These are phyloP conservation scores for Beta lomatogona DNA, from an alignment of 179 eudicot species.

Conservation along the genomic window DNA sequence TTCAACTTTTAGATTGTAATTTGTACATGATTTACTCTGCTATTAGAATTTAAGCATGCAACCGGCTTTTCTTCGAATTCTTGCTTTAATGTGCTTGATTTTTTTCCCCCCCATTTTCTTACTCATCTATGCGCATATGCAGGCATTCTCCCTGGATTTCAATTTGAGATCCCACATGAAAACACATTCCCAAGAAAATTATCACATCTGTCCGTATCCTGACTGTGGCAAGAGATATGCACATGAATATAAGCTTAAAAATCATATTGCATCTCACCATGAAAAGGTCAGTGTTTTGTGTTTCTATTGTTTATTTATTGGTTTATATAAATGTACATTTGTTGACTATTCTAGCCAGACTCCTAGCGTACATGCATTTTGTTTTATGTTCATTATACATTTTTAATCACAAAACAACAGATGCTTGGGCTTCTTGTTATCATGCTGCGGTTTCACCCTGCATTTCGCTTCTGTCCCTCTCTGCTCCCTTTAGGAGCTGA, in stretches of 20 bases:
- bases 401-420: neutral
- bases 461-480: neutral
- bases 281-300: slow-evolving; percentile 65
- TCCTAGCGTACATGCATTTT: neutral
- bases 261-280: slow-evolving; percentile 77
- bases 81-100: neutral
- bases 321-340: neutral
- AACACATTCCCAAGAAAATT: slow-evolving; percentile 98
- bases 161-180: slow-evolving; percentile 97
- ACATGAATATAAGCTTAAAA: slow-evolving; percentile 95
- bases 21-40: neutral
- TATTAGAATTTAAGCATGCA: neutral
- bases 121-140: slow-evolving; percentile 31
- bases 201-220: slow-evolving; percentile 85
- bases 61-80: neutral
- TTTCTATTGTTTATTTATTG: neutral
- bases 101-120: no score
- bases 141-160: slow-evolving; percentile 99
- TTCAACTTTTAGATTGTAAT: neutral
- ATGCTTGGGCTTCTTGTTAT: neutral
- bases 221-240: slow-evolving; percentile 99
- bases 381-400: neutral
- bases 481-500: neutral
- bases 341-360: neutral
- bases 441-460: neutral